Base-by-base conservation (phyloP, 1,284 basidiomycete species). In the Cryptococcus sp. region DNA sequence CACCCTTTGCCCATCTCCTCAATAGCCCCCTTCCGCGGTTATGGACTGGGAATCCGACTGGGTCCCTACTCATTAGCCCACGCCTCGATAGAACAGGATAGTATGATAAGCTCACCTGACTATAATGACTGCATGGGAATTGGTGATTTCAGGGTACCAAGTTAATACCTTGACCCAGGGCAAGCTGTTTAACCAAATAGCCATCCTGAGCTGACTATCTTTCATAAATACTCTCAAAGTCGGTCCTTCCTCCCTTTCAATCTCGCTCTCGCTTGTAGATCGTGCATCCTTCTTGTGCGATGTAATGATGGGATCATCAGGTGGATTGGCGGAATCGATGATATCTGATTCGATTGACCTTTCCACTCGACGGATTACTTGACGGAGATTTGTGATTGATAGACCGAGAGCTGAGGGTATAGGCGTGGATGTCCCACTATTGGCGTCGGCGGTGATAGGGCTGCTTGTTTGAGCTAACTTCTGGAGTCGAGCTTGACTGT, bases 131-230 rank as follows among this genome's bases (percentile, higher is more conserved):
- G 70, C 65, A 57, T 74, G 72, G 24, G 67, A 60, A 55, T 72
- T 74, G 13, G 56, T 34, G 7, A 67, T 59, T 22, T 68, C 62
- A 11, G 72, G 71, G 53, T 67, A 69, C 67, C 67, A 74, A 32
- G 61, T 62, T n/a, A 70, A 44, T 52, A 64, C 57, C 44, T 71
- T 70, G 21, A 50, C 46, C n/a, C 62, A 48, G 14, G 60, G 54
- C 48, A 72, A 55, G 4, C 56, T 48, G 48, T 68, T 69, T 23
- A 74, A 60, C 64, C 68, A 70, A 28, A 56, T 23, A 13, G 61
- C 57, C 66, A 74, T 72, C 25, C 66, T 50, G 21, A 60, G 45
- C 53, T 74, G 72, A 24, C 52, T 52, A 23, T 65, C 63, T 14
- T 58, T 69, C 49, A 70, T 13, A n/a, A 13, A 9, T 13, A 41